These are phyloP conservation scores for Coemansia sp. DNA, from an alignment of 192 early-diverging fungal genomes.

Conservation along the genomic window DNA sequence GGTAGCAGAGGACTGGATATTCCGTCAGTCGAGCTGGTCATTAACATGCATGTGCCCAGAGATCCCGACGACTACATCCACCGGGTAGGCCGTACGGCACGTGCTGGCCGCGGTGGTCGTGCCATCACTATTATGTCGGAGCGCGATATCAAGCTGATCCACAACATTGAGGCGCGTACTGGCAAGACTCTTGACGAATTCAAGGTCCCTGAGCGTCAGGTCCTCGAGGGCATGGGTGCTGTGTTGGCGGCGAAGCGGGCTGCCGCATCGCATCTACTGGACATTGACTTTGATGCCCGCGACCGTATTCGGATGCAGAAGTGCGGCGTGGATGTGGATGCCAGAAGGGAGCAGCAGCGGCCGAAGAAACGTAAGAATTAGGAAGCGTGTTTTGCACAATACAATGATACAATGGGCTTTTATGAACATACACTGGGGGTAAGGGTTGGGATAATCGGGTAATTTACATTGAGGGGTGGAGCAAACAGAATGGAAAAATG, in stretches of 20 bases:
- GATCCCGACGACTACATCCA: constrained; percentile 98
- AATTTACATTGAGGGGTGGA: too few species aligned
- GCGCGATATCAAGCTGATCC: constrained; percentile 81
- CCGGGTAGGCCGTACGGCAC: constrained; percentile 95
- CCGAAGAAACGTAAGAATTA: constrained; percentile 2
- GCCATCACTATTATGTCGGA: constrained; percentile 87
- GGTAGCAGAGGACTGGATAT: constrained; percentile 98
- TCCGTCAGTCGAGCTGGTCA: constrained; percentile 84
- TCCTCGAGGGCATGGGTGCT: constrained; percentile 81
- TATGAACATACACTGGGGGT: too few species aligned
- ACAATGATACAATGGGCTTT: too few species aligned
- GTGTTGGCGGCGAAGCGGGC: constrained; percentile 86
- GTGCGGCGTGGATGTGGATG: constrained; percentile 4
- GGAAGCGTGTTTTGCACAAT: neutral
- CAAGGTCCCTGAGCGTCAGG: constrained; percentile 74
- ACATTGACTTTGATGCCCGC: constrained; percentile 50
- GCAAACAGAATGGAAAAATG: neutral
- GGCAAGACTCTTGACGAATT: constrained; percentile 82
- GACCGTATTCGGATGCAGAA: constrained; percentile 44
- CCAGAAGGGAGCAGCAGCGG: neutral
- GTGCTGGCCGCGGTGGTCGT: constrained; percentile 90
- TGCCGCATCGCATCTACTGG: constrained; percentile 58
- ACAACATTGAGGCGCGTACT: constrained; percentile 87
- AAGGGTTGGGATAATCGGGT: too few species aligned
- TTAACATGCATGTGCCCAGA: constrained; percentile 95